A percentile compares a stretch with the other conserved stretches of the same genome.
These are phyloP conservation scores for Pseudohyphozyma bogoriensis DNA, from an alignment of 768 basidiomycete species.

Conservation along the genomic window DNA sequence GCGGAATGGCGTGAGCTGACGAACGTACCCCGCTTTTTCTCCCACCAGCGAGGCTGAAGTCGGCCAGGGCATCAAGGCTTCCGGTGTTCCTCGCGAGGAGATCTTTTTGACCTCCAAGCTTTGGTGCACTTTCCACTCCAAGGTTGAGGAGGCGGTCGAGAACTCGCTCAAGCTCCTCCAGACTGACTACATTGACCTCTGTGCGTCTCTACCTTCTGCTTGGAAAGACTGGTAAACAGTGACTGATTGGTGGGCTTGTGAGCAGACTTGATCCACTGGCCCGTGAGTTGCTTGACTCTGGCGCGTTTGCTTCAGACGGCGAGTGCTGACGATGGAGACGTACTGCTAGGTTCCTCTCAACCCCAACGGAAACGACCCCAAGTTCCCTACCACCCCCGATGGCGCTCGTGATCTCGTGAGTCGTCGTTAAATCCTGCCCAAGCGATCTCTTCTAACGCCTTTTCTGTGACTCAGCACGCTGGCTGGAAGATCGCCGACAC, in stretches of 20 bases:
- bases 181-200: constrained; percentile 69
- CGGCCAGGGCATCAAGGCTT: constrained; percentile 64
- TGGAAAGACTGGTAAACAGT: not conserved
- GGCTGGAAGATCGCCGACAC: constrained; percentile 65
- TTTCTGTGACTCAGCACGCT: not conserved
- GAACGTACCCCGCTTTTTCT: no score
- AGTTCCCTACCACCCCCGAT: constrained; percentile 22
- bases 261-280: constrained; percentile 61
- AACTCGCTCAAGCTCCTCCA: constrained; percentile 58
- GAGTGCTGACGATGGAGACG: no score
- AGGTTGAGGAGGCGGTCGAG: constrained; percentile 54
- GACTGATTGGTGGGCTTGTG: not conserved
- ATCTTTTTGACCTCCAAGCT: constrained; percentile 49
- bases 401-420: constrained; percentile 9
- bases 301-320: no score
- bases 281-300: no score
- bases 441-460: not conserved
- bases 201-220: not conserved
- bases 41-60: constrained; percentile 63
- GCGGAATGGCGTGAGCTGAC: constrained; percentile 12
- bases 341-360: no score
- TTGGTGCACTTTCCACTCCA: constrained; percentile 47
- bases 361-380: constrained; percentile 35
- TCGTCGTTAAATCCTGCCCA: not conserved
- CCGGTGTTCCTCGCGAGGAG: constrained; percentile 58